Evolutionary conservation across 2,329 filamentous ascomycete species (phyloP).

Genomic region (Paecilomyces formosus): DNA sequence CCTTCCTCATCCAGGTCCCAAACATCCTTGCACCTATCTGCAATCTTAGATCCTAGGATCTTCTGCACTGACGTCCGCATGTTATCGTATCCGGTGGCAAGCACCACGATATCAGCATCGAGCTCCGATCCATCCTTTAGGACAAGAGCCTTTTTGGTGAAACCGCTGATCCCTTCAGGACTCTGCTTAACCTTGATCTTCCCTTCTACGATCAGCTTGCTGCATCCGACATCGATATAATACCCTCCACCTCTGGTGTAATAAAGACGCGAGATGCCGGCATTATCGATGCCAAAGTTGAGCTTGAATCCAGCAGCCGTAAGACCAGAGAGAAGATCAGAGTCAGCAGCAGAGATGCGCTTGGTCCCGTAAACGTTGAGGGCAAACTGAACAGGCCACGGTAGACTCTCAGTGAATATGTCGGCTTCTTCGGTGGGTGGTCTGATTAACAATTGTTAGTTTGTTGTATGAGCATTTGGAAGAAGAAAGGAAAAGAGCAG

Average conservation of each 20-base stretch:
- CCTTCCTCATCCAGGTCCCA: slow-evolving; percentile 55
- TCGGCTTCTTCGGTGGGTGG: slow-evolving; percentile 46
- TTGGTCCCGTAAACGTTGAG: slow-evolving; percentile 37
- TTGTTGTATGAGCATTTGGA: neutral
- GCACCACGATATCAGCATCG: slow-evolving; percentile 56
- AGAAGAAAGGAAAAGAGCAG: neutral
- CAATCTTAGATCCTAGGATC: slow-evolving; percentile 56
- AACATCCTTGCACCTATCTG: slow-evolving; percentile 48
- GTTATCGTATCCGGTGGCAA: slow-evolving; percentile 60
- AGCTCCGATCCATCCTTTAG: slow-evolving; percentile 51
- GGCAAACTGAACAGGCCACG: slow-evolving; percentile 41
- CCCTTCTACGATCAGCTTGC: slow-evolving; percentile 48
- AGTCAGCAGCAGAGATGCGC: slow-evolving; percentile 35
- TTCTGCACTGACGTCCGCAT: slow-evolving; percentile 58
- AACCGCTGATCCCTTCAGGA: slow-evolving; percentile 43
- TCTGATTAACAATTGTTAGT: slow-evolving; percentile 12
- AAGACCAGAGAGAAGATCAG: slow-evolving; percentile 38
- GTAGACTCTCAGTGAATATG: slow-evolving; percentile 39
- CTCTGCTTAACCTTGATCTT: slow-evolving; percentile 57
- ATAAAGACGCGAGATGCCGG: slow-evolving; percentile 38
- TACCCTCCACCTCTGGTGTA: slow-evolving; percentile 48
- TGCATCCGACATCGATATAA: slow-evolving; percentile 52
- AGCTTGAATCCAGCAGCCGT: slow-evolving; percentile 40
- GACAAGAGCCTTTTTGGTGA: slow-evolving; percentile 40
- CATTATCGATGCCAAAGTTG: slow-evolving; percentile 32